Evolutionary conservation across 176 grass and related monocot genomes (phyloP), one percentile per base, ranked within the genome.

Genomic region (Thalia dealbata): DNA sequence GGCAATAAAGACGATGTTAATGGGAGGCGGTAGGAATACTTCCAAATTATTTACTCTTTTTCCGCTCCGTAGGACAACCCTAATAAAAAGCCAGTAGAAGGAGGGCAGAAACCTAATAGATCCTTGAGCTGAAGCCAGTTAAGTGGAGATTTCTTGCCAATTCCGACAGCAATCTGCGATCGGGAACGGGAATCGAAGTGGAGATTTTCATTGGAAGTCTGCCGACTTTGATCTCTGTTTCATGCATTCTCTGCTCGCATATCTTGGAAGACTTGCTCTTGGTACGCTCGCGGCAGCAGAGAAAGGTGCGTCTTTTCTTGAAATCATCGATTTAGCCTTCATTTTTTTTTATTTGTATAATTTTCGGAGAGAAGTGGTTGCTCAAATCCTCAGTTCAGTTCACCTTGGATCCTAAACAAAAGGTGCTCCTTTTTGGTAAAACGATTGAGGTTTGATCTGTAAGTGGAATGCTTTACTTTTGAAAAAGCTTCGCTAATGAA

Each of bases 221-320:
- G 16, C 65, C 65, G 2, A 18, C 4, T 22, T 43, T 43, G 65
- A 68, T 68, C 3, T 23, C 65, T 22, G 19, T 12, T 68, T 42
- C 8, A 68, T 43, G 18, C 18, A 43, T 43, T 68, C 65, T 13
- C 22, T 13, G 30, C 64, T 43, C 3, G 3, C 32, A 16, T 43
- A 14, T 45, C n/a, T 44, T 10, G 3, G 65, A 22, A 28, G 12
- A 28, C 14, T 63, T 63, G 58, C 10, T 61, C 32, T 38, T 4
- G 9, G 58, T 25, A 13, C 13, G 24, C 35, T 44, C 15, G 65
- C 65, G 18, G 38, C 42, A 68, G 65, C 35, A 22, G 38, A 38
- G 12, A 45, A 68, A 65, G 65, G 65, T 68, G 7, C 9, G 65
- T 68, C 38, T 44, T 68, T 45, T 68, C 65, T 45, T 43, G 65